Percentiles rank a stretch among this genome's conserved stretches.
Conservation (phyloP, 805 yeast species). For the Saturnispora bothae region DNA sequence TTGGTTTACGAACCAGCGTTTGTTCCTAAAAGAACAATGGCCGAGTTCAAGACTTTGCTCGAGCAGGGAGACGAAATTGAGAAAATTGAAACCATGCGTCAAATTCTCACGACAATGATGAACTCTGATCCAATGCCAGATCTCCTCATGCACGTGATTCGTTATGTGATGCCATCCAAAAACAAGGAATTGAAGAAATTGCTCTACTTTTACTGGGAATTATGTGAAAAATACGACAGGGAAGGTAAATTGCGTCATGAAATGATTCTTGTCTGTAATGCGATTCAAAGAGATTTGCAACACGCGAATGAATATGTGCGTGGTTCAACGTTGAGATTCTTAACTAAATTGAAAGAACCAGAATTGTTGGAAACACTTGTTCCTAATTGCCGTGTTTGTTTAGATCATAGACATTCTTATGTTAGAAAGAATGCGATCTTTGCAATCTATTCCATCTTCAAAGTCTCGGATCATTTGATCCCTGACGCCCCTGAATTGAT, state of each 20-base stretch:
- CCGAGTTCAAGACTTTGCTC: constrained; percentile 65
- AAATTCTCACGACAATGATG: constrained; percentile 73
- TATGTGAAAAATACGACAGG: constrained; percentile 81
- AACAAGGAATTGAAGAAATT: constrained; percentile 86
- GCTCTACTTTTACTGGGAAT: constrained; percentile 94
- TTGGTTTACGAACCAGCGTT: constrained; percentile 71
- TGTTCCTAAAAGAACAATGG: constrained; percentile 48
- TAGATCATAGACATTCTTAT: constrained; percentile 95
- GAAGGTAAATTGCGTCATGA: constrained; percentile 94
- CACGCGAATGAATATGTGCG: constrained; percentile 97
- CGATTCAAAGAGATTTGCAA: constrained; percentile 92
- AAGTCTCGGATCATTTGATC: constrained; percentile 73
- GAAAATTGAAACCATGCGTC: constrained; percentile 84
- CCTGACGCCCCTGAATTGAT: constrained; percentile 94
- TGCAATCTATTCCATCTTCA: constrained; percentile 74
- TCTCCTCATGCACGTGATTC: constrained; percentile 88
- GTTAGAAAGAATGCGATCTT: constrained; percentile 95
- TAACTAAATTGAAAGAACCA: constrained; percentile 83
- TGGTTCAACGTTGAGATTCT: constrained; percentile 88
- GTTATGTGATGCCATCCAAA: constrained; percentile 94
- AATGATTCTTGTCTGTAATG: constrained; percentile 97
- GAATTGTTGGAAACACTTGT: constrained; percentile 93
- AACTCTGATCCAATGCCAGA: constrained; percentile 92
- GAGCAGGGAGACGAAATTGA: constrained; percentile 86
- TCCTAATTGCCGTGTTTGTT: constrained; percentile 81